phyloP scores from a whole-genome alignment of 148 eudicot genomes.

The Cornus controversa region DNA sequence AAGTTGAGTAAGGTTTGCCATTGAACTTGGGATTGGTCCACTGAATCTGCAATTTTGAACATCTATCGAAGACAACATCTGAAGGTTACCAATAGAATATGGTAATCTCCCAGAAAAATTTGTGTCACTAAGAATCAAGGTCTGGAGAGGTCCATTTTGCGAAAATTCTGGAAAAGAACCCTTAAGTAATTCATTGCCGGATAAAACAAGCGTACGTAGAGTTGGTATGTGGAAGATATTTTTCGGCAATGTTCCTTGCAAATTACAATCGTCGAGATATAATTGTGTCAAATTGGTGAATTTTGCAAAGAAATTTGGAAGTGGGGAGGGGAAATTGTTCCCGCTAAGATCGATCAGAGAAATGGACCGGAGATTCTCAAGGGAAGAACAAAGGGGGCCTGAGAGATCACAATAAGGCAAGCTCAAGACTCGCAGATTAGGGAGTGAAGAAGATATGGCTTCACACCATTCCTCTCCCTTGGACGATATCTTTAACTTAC shows the following conservation, averaged over 20 bases:
- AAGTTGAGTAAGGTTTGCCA: not conserved
- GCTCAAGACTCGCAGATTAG: constrained; percentile 24
- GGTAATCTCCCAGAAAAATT: constrained; percentile 11
- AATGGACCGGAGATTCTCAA: constrained; percentile 6
- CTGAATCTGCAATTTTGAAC: not conserved
- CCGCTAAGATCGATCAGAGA: constrained; percentile 3
- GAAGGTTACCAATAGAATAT: constrained; percentile 5
- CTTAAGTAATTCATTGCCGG: not conserved
- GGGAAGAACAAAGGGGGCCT: constrained; percentile 15
- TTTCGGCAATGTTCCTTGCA: constrained; percentile 14
- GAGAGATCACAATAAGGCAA: constrained; percentile 15
- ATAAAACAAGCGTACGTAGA: constrained; percentile 7
- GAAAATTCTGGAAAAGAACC: constrained; percentile 16
- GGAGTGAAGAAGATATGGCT: constrained; percentile 13
- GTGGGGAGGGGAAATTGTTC: constrained; percentile 1
- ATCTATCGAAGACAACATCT: not conserved
- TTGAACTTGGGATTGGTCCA: constrained; percentile 7
- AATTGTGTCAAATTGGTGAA: constrained; percentile 19
- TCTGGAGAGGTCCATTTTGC: constrained; percentile 14
- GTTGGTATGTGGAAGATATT: constrained; percentile 14
- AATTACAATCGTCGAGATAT: not conserved
- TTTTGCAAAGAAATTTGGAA: constrained; percentile 13
- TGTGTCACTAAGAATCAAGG: not conserved
- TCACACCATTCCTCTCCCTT: constrained; percentile 9
- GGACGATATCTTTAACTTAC: constrained; percentile 14